phyloP scores from a whole-genome alignment of 2,329 filamentous ascomycete genomes.

The Myrmaecium sp. region DNA sequence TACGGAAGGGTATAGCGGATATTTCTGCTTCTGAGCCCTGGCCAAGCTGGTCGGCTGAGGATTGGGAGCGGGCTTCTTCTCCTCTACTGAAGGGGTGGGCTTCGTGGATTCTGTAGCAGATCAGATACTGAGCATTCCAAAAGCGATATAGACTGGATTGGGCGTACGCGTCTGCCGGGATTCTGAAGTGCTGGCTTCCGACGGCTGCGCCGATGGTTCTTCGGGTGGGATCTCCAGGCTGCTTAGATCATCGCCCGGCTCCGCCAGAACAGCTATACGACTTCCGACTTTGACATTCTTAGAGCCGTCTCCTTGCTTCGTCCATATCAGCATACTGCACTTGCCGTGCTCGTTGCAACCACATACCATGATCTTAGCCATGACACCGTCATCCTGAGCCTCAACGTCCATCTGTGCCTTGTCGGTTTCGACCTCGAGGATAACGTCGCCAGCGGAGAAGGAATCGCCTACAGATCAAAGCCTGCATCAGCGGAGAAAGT shows the following conservation, averaged over 20 bases:
- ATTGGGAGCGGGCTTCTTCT: constrained; percentile 12
- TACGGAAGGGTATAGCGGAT: constrained; percentile 70
- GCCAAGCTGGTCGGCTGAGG: constrained; percentile 10
- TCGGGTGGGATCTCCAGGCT: constrained; percentile 61
- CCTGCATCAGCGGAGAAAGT: background rate
- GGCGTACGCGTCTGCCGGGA: constrained; percentile 4
- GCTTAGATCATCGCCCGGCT: constrained; percentile 62
- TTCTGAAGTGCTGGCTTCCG: constrained; percentile 17
- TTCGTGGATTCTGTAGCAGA: constrained; percentile 6
- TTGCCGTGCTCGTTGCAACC: background rate
- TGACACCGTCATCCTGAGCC: constrained; percentile 72
- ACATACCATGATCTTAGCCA: constrained; percentile 60
- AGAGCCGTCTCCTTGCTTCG: constrained; percentile 45
- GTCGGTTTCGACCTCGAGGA: constrained; percentile 86
- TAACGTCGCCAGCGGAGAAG: constrained; percentile 67
- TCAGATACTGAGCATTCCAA: constrained; percentile 6
- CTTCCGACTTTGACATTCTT: constrained; percentile 64
- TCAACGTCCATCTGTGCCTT: constrained; percentile 93
- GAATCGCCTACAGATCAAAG: constrained; percentile 38
- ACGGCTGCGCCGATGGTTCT: constrained; percentile 29
- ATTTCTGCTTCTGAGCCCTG: constrained; percentile 45
- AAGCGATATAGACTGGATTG: constrained; percentile 6
- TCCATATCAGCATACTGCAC: constrained; percentile 1
- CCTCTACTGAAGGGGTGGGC: constrained; percentile 16
- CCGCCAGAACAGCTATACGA: constrained; percentile 69